These are phyloP conservation scores for Chlorella sorokiniana DNA, from an alignment of 139 green algal genomes.

Conservation along the genomic window DNA sequence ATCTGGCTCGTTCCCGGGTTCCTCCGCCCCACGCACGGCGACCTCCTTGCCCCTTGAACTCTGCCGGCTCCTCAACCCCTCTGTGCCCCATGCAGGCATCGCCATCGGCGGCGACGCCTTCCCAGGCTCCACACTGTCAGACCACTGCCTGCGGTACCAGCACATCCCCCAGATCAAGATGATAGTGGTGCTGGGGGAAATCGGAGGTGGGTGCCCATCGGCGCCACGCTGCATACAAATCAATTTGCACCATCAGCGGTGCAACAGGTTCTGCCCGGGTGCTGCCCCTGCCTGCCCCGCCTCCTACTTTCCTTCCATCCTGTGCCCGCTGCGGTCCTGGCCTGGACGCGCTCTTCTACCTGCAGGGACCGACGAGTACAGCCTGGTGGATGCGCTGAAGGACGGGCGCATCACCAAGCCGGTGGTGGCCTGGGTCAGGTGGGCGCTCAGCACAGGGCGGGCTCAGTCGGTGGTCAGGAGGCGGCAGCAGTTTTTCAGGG, in stretches of 20 bases:
- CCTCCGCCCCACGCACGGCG: no score
- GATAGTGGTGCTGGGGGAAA: constrained; percentile 95
- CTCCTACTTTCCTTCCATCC: not conserved
- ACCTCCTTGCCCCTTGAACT: no score
- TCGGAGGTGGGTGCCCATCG: constrained; percentile 59
- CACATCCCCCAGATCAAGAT: constrained; percentile 90
- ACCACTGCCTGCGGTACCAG: constrained; percentile 93
- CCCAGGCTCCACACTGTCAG: constrained; percentile 88
- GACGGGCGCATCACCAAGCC: constrained; percentile 83
- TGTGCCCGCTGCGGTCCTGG: no score
- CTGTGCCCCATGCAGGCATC: constrained; percentile 72
- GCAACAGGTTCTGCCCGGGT: not conserved
- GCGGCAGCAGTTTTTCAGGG: no score
- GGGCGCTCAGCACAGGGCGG: not conserved
- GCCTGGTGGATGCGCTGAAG: constrained; percentile 82
- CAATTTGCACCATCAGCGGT: not conserved
- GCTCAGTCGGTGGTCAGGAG: not conserved
- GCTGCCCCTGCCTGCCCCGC: not conserved
- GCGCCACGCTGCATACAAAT: not conserved
- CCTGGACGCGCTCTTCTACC: not conserved
- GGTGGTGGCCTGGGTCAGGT: constrained; percentile 85
- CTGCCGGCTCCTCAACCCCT: not conserved
- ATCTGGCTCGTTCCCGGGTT: no score
- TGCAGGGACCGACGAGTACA: constrained; percentile 86
- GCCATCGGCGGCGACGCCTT: constrained; percentile 94